Evolutionary conservation across 1,139 yeast species (phyloP), one percentile per base, ranked within the genome.

Genomic region (Geotrichum phurueaensis): DNA sequence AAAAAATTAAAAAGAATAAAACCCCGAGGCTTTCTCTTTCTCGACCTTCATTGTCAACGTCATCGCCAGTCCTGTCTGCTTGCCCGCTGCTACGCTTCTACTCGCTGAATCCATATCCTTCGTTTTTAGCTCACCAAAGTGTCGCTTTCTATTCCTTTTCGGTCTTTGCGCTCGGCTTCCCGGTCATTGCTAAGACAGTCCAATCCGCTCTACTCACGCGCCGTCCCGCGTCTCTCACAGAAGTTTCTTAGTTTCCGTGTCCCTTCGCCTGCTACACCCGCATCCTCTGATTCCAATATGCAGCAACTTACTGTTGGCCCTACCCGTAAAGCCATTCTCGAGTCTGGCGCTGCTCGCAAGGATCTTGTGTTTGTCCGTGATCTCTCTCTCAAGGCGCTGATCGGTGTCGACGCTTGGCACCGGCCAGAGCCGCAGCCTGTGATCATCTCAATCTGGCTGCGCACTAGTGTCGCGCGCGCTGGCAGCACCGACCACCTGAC

Each of bases 391-490:
- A 80, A 83, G 45, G 88, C 92, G 9, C 79, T 84, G 53, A 81
- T 86, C 0, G 96, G 96, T 0, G 80, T 82, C 23, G 95, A 88
- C 72, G 87, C 86, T 33, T 89, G 96, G 96, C 81, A 81, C 64
- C 78, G 88, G 62, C 82, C 85, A 1, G 80, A 83, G 10, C 82
- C 87, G 2, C 96, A 89, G 70, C 92, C 92, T 6, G 79, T 89
- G 27, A 72, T 77, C 6, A 78, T 89, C 12, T 80, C 86, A 3
- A 77, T 88, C 27, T 78, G 80, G 60, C 78, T 90, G 63, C 77
- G 77, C 51, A 89, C 96, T 0, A 85, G 86, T 69, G 88, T 91
- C 67, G 79, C 81, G 45, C 77, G 80, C 62, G 92, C 96, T 7
- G 85, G 94, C 12, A 75, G 76, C 15, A 83, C 86, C 0, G 98